Percentiles rank a stretch among this genome's conserved stretches.
Conservation (phyloP, 441 rosid species). For the Mallotus japonicus region DNA sequence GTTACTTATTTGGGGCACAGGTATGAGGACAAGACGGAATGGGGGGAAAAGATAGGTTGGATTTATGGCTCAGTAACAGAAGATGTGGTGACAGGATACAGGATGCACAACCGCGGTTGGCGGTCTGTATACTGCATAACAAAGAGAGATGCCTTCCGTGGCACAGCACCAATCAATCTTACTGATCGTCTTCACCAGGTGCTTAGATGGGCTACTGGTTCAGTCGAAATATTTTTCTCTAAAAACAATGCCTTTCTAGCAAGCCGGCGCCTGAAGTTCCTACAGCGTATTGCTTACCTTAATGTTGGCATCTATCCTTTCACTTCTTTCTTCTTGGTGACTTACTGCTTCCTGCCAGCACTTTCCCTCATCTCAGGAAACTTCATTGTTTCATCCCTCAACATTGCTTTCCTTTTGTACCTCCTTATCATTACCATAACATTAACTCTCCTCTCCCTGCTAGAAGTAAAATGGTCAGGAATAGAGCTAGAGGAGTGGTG, state of each 20-base stretch:
- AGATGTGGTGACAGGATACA: constrained; percentile 91
- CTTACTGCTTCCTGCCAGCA: constrained; percentile 85
- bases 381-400: constrained; percentile 68
- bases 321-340: constrained; percentile 70
- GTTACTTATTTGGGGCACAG: constrained; percentile 29
- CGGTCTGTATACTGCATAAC: constrained; percentile 81
- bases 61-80: constrained; percentile 96
- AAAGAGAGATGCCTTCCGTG: constrained; percentile 82
- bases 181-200: constrained; percentile 94
- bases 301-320: constrained; percentile 90
- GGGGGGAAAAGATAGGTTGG: constrained; percentile 93
- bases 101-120: constrained; percentile 98
- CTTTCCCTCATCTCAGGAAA: constrained; percentile 75
- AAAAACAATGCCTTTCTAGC: constrained; percentile 72
- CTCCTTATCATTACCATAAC: constrained; percentile 66
- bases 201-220: constrained; percentile 92
- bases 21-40: constrained; percentile 89
- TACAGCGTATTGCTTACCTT: constrained; percentile 77
- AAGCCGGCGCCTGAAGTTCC: constrained; percentile 69
- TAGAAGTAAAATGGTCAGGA: constrained; percentile 90
- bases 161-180: constrained; percentile 86
- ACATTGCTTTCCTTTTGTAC: constrained; percentile 57
- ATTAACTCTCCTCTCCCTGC: constrained; percentile 59
- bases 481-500: constrained; percentile 82
- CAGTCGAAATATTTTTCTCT: constrained; percentile 87